Percentiles rank a stretch among this genome's conserved stretches.
Conservation (phyloP, 2,329 filamentous ascomycete species). For the Leptoxyphium fumago region DNA sequence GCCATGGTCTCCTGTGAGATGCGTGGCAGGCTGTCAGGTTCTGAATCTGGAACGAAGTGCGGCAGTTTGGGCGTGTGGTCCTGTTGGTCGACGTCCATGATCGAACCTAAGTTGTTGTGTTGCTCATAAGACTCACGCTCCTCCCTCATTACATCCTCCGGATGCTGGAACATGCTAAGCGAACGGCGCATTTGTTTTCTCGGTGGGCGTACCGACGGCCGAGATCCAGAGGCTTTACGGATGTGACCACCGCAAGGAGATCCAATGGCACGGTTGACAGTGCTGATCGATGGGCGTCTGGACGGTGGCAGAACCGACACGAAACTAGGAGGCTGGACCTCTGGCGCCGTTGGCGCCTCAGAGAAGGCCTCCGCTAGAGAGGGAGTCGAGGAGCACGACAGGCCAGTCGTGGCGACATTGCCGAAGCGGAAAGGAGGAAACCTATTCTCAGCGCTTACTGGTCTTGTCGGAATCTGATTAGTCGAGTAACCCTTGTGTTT, state of each 20-base stretch:
- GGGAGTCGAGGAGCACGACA: slow-evolving; percentile 40
- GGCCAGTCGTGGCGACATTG: slow-evolving; percentile 23
- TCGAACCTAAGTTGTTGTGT: slow-evolving; percentile 42
- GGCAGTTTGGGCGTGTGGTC: slow-evolving; percentile 57
- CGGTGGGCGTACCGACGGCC: slow-evolving; percentile 50
- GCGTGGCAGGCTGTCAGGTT: slow-evolving; percentile 74
- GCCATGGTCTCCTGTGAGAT: slow-evolving; percentile 72
- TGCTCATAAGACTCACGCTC: slow-evolving; percentile 47
- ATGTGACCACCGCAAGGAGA: slow-evolving; percentile 60
- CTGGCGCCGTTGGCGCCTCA: slow-evolving; percentile 51
- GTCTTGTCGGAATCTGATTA: slow-evolving; percentile 45
- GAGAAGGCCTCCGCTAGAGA: slow-evolving; percentile 69
- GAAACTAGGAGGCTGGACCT: slow-evolving; percentile 12
- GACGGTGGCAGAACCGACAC: slow-evolving; percentile 43
- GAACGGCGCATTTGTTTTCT: slow-evolving; percentile 84
- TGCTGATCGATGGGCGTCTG: slow-evolving; percentile 50
- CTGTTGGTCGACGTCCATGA: slow-evolving; percentile 52
- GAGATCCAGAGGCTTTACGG: slow-evolving; percentile 52
- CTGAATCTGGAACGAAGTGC: slow-evolving; percentile 66
- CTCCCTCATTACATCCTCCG: slow-evolving; percentile 71
- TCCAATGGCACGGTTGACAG: slow-evolving; percentile 49
- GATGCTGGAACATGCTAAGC: slow-evolving; percentile 94
- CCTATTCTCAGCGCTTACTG: slow-evolving; percentile 45
- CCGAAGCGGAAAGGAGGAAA: slow-evolving; percentile 66
- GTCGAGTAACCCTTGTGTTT: slow-evolving; percentile 63